These are phyloP conservation scores for Daedaleopsis nitida DNA, from an alignment of 768 basidiomycete species.

Conservation along the genomic window DNA sequence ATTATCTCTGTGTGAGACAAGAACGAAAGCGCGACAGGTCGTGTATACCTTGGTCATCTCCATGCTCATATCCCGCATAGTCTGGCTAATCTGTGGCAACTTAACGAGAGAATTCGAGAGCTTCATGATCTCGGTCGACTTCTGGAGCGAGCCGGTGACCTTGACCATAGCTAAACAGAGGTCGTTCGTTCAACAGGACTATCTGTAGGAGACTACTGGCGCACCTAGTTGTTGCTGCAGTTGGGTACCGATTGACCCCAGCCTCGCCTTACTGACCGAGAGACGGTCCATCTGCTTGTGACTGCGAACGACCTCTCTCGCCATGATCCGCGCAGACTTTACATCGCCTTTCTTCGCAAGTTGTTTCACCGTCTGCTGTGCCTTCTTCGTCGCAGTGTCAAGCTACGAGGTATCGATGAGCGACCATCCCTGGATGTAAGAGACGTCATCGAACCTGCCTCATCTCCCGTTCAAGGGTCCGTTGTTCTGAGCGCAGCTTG, in stretches of 20 bases:
- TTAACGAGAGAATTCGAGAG: conserved; percentile 91
- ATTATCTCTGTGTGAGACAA: neutral
- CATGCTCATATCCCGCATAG: conserved; percentile 98
- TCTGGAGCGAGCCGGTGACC: conserved; percentile 96
- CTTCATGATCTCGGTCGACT: conserved; percentile 99
- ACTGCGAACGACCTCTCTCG: conserved; percentile 91
- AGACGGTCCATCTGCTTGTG: conserved; percentile 93
- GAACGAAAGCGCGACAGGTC: neutral
- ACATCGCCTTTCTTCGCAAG: conserved; percentile 89
- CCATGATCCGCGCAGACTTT: conserved; percentile 90
- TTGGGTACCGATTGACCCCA: conserved; percentile 90
- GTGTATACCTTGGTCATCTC: conserved; percentile 94
- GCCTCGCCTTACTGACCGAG: conserved; percentile 87
- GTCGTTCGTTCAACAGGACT: neutral
- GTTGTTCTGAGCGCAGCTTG: conserved; percentile 79
- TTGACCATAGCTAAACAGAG: conserved; percentile 79
- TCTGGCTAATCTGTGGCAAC: conserved; percentile 87
- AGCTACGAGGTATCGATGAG: conserved; percentile 51
- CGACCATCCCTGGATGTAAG: conserved; percentile 11
- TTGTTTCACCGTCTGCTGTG: conserved; percentile 78
- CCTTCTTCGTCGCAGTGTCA: conserved; percentile 81
- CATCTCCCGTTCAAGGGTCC: conserved; percentile 91
- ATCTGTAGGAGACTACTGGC: conserved; percentile 28
- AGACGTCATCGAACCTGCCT: conserved; percentile 70
- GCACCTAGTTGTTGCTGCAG: conserved; percentile 89